Evolutionary conservation across 768 basidiomycete species (phyloP).

Genomic region (Mrakia frigida): DNA sequence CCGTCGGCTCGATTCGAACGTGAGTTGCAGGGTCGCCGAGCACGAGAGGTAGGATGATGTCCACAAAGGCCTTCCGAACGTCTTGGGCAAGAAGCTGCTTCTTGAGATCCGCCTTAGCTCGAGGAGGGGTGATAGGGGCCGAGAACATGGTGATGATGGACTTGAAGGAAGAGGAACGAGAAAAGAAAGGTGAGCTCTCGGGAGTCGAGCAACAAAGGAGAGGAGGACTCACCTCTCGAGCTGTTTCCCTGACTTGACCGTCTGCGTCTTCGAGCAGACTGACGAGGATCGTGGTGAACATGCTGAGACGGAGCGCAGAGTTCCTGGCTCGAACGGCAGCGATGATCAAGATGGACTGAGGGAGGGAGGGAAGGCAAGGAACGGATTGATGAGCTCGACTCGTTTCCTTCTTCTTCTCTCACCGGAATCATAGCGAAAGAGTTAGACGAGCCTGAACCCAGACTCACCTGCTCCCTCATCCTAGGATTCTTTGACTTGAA

Average conservation of each 20-base stretch:
- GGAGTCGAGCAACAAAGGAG: not conserved
- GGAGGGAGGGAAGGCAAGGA: constrained; percentile 5
- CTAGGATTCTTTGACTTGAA: constrained; percentile 66
- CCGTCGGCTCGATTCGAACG: constrained; percentile 1
- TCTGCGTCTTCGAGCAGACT: constrained; percentile 86
- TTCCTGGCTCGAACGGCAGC: constrained; percentile 51
- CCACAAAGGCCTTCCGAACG: constrained; percentile 80
- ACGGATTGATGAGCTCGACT: not conserved
- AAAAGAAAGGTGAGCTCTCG: too few species aligned
- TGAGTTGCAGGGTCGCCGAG: constrained; percentile 44
- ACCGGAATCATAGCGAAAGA: constrained; percentile 23
- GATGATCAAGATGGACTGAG: not conserved
- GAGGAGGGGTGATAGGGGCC: constrained; percentile 71
- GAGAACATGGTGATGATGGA: constrained; percentile 81
- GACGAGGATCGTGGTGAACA: constrained; percentile 73
- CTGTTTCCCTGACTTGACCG: constrained; percentile 78
- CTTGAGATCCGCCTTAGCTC: constrained; percentile 87
- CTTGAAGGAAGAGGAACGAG: constrained; percentile 35
- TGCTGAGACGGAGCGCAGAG: constrained; percentile 69
- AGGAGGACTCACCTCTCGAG: constrained; percentile 48
- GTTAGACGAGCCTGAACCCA: too few species aligned
- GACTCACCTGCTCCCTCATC: constrained; percentile 74
- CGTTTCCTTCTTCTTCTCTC: constrained; percentile 16
- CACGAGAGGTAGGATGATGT: constrained; percentile 66
- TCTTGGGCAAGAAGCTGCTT: constrained; percentile 72